These are phyloP conservation scores for Russula sp. DNA, from an alignment of 768 basidiomycete species.

Conservation along the genomic window DNA sequence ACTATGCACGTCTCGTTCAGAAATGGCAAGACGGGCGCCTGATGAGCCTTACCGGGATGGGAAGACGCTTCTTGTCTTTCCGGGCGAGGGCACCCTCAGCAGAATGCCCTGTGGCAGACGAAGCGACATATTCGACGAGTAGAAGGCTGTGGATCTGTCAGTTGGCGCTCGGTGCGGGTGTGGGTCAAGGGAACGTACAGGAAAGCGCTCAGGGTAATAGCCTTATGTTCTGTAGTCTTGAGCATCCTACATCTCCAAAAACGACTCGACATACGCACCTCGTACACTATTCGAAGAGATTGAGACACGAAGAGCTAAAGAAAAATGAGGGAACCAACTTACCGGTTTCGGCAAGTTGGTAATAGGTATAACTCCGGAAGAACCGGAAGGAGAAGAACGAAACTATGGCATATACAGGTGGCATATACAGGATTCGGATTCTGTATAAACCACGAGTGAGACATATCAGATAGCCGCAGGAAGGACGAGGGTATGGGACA, in stretches of 20 bases:
- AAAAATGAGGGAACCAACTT: conserved; percentile 27
- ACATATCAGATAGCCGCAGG: not conserved
- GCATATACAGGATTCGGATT: conserved; percentile 82
- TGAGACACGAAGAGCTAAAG: conserved; percentile 40
- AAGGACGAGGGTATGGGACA: conserved; percentile 19
- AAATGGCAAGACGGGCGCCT: not conserved
- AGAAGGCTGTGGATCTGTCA: conserved; percentile 51
- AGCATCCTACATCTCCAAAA: not conserved
- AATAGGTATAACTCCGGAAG: conserved; percentile 74
- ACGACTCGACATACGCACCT: conserved; percentile 42
- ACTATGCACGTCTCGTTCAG: conserved; percentile 40
- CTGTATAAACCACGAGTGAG: conserved; percentile 36
- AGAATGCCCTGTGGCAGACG: conserved; percentile 57
- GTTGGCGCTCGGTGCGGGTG: not conserved
- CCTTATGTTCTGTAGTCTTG: conserved; percentile 40
- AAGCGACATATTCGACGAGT: conserved; percentile 81
- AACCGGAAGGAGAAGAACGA: conserved; percentile 85
- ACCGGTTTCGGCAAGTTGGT: conserved; percentile 52
- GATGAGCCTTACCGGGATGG: conserved; percentile 57
- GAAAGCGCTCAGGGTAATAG: conserved; percentile 83
- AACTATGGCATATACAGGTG: conserved; percentile 73
- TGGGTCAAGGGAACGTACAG: conserved; percentile 48
- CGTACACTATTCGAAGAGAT: conserved; percentile 50
- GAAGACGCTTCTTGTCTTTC: conserved; percentile 74
- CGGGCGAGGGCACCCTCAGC: conserved; percentile 66